phyloP scores from a whole-genome alignment of 257 asterid species.

The Scutellaria galericulata region DNA sequence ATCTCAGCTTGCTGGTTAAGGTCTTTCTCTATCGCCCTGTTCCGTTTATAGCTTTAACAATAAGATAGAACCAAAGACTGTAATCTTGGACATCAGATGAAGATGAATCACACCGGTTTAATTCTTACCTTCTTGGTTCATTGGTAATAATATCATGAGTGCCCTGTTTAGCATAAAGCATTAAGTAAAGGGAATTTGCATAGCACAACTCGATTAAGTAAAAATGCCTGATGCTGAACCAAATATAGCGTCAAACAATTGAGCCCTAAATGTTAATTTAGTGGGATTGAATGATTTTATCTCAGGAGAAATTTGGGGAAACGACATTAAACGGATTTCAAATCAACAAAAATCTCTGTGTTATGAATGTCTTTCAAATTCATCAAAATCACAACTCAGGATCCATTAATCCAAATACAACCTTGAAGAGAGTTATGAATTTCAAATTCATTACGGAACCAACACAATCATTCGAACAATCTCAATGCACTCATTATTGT shows the following conservation, averaged over 20 bases:
- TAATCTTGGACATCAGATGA: background rate
- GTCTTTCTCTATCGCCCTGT: constrained; percentile 30
- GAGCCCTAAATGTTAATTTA: no score
- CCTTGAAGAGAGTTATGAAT: background rate
- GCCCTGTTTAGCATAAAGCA: constrained; percentile 30
- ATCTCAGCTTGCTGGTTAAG: constrained; percentile 34
- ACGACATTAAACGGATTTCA: no score
- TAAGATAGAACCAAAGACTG: constrained; percentile 23
- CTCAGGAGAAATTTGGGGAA: background rate
- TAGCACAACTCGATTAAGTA: background rate
- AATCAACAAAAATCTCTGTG: background rate
- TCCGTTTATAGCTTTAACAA: constrained; percentile 36
- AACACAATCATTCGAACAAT: background rate
- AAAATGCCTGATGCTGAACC: background rate
- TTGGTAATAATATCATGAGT: constrained; percentile 13
- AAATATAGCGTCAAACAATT: background rate
- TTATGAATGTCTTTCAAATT: background rate
- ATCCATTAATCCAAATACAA: background rate
- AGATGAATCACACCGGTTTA: background rate
- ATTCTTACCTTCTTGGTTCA: constrained; percentile 32
- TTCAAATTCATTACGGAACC: background rate
- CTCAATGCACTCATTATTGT: background rate
- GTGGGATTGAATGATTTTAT: background rate
- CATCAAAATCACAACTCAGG: background rate
- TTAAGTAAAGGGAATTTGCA: background rate